Evolutionary conservation across 257 asterid species (phyloP).

Genomic region (Solanum infundibuliforme): DNA sequence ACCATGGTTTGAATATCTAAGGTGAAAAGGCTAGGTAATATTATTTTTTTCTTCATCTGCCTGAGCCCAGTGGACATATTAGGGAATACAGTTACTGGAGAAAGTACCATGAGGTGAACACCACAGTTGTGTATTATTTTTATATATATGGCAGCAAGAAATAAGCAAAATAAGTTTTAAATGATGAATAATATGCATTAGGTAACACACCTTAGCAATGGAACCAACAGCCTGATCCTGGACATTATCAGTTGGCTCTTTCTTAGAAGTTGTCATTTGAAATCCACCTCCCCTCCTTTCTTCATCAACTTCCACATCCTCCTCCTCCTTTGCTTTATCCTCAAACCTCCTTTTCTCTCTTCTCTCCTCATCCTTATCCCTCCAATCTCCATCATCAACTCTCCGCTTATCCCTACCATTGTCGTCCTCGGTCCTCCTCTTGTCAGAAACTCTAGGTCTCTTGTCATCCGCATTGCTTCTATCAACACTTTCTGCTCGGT

Average conservation of each 20-base stretch:
- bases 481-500: not conserved
- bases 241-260: not conserved
- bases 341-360: not conserved
- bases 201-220: not conserved
- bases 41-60: not conserved
- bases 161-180: not conserved
- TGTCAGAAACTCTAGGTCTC: not conserved
- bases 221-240: not conserved
- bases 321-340: not conserved
- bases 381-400: not conserved
- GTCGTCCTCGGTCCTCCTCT: not conserved
- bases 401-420: not conserved
- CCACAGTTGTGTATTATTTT: not conserved
- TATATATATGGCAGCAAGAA: not conserved
- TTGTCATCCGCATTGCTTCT: not conserved
- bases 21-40: not conserved
- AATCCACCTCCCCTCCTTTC: not conserved
- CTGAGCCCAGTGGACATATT: not conserved
- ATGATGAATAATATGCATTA: not conserved
- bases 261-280: not conserved
- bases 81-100: not conserved
- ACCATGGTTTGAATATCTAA: too few relatives aligned
- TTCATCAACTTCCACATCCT: not conserved
- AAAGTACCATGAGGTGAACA: not conserved
- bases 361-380: not conserved